Evolutionary conservation across 2,329 filamentous ascomycete species (phyloP), one percentile per base, ranked within the genome.

Genomic region (Epichloe uncinata): DNA sequence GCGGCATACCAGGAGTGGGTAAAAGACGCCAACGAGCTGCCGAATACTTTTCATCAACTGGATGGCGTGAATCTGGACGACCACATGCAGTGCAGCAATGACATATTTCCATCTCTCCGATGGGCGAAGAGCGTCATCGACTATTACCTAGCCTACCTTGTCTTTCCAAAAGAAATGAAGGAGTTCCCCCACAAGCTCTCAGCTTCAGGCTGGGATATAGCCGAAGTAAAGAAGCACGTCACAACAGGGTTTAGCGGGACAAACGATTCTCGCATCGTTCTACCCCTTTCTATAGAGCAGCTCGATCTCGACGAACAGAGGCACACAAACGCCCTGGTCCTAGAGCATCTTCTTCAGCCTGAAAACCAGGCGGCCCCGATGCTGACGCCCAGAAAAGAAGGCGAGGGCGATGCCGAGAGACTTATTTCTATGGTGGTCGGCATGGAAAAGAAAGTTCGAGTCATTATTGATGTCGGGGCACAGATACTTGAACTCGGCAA

Each of bases 241-340:
- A 80, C 73, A 0, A 81, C 78, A 0, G 84, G 84, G 0, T 88
- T 88, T 57, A 85, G 80, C 49, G 83, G 84, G 0, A 88, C 84
- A 0, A 82, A 80, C 22, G 83, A 87, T 54, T 78, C 75, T 0
- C 63, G 71, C 11, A 66, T 71, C n/a, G 58, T 82, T 0, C 66
- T 87, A 0, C 82, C 83, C 0, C 56, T 82, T 0, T 64, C 57
- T 0, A 70, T 87, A 0, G 56, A 65, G 0, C 79, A 85, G 33
- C 62, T 75, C 0, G 78, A 86, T 35, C 66, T 82, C 0, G 57
- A 63, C 0, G 62, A 66, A 0, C 77, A 84, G 37, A 65, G 64
- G 1, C 79, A 85, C 47, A 89, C 84, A 0, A 87, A 87, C 55
- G 83, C 84, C 0, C 59, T 79, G 4, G 83, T 88, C 0, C 57